These are phyloP conservation scores for Mycena venus DNA, from an alignment of 768 basidiomycete species.

Conservation along the genomic window DNA sequence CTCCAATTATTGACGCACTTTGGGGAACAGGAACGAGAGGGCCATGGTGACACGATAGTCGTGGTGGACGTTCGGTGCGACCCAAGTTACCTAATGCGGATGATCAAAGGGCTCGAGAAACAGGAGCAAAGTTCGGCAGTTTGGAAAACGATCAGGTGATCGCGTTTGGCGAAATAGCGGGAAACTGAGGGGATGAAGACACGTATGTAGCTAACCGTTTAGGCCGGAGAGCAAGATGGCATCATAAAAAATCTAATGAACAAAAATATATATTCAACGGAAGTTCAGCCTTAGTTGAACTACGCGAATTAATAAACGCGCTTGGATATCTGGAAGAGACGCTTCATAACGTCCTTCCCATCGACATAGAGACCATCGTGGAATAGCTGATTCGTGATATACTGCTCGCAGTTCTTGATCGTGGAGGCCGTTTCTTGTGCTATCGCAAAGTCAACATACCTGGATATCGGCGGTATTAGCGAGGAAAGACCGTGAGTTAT, in stretches of 20 bases:
- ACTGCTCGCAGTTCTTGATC: slow-evolving; percentile 64
- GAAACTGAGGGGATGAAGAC: too few relatives aligned
- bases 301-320: too few relatives aligned
- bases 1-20: slow-evolving; percentile 17
- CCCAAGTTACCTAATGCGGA: background rate
- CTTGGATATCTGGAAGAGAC: slow-evolving; percentile 60
- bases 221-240: too few relatives aligned
- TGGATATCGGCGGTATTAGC: slow-evolving; percentile 34
- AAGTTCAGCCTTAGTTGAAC: too few relatives aligned
- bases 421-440: slow-evolving; percentile 60
- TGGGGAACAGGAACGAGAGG: slow-evolving; percentile 40
- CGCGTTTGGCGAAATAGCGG: too few relatives aligned
- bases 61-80: background rate
- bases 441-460: slow-evolving; percentile 63
- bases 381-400: slow-evolving; percentile 64
- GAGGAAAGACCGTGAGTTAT: too few relatives aligned
- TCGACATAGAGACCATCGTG: slow-evolving; percentile 59
- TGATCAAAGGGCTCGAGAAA: background rate
- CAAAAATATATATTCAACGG: too few relatives aligned
- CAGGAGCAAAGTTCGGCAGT: background rate
- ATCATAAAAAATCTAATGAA: too few relatives aligned
- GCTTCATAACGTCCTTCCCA: slow-evolving; percentile 55
- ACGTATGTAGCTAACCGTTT: too few relatives aligned
- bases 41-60: slow-evolving; percentile 9
- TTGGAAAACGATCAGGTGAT: background rate